Evolutionary conservation across 2,329 filamentous ascomycete genomes (phyloP).

Genomic region (Trichoderma simmonsii): DNA sequence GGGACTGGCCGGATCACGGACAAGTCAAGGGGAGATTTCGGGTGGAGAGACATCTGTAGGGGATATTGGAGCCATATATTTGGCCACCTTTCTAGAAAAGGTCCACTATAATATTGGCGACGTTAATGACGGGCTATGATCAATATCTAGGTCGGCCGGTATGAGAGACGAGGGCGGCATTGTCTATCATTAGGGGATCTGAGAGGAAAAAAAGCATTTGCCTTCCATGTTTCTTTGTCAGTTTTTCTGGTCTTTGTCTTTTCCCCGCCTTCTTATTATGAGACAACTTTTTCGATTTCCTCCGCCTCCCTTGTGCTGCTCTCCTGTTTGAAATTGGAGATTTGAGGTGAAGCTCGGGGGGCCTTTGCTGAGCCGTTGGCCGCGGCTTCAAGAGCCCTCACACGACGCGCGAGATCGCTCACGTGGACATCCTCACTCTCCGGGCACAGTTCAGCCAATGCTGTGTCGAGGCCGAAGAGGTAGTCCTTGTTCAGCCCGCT

Average conservation of each 20-base stretch:
- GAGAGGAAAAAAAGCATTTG: slow-evolving; percentile 15
- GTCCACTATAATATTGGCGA: slow-evolving; percentile 20
- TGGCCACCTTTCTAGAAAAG: slow-evolving; percentile 20
- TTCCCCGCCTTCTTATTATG: slow-evolving; percentile 5
- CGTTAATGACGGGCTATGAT: slow-evolving; percentile 19
- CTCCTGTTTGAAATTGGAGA: slow-evolving; percentile 25
- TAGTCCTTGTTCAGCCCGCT: slow-evolving; percentile 92
- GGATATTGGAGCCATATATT: slow-evolving; percentile 4
- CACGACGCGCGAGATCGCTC: slow-evolving; percentile 71
- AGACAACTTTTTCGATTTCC: slow-evolving; percentile 28
- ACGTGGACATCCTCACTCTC: slow-evolving; percentile 84
- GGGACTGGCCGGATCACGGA: slow-evolving; percentile 19
- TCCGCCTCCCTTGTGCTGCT: slow-evolving; percentile 31
- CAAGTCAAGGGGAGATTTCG: slow-evolving; percentile 10
- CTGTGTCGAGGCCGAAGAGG: slow-evolving; percentile 73
- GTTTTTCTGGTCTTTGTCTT: slow-evolving; percentile 8
- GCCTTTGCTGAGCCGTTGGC: slow-evolving; percentile 19
- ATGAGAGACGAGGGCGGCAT: slow-evolving; percentile 10
- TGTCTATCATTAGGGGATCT: slow-evolving; percentile 15
- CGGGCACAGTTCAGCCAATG: slow-evolving; percentile 67
- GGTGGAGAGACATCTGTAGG: slow-evolving; percentile 2
- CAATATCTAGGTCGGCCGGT: slow-evolving; percentile 13
- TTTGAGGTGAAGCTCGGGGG: slow-evolving; percentile 17
- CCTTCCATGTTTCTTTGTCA: slow-evolving; percentile 14
- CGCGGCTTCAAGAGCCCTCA: slow-evolving; percentile 54